Evolutionary conservation across 176 grass and related monocot species (phyloP).

Genomic region (Calamus simplicifolius): DNA sequence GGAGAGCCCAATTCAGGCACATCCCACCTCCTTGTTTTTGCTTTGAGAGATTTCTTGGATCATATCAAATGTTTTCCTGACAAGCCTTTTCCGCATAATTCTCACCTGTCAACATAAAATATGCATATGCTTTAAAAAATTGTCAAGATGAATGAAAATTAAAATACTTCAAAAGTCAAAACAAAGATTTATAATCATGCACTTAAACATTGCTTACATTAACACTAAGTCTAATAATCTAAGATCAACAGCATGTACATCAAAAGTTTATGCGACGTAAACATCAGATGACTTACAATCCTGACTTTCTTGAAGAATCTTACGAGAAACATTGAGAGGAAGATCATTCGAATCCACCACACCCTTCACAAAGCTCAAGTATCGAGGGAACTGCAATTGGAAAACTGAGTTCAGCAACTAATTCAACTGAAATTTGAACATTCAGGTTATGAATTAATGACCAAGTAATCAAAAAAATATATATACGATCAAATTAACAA

Average conservation of each 20-base stretch:
- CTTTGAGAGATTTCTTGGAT: slow-evolving; percentile 77
- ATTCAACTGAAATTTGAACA: neutral
- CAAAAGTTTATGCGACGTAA: no score
- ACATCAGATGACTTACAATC: slow-evolving; percentile 55
- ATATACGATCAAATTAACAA: no score
- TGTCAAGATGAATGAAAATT: no score
- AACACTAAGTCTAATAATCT: no score
- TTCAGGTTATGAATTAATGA: neutral
- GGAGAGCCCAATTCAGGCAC: neutral
- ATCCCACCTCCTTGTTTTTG: slow-evolving; percentile 60
- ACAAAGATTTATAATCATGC: no score
- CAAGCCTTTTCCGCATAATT: slow-evolving; percentile 93
- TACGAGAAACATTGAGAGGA: slow-evolving; percentile 88
- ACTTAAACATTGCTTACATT: no score
- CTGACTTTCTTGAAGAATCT: slow-evolving; percentile 93
- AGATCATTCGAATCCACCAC: slow-evolving; percentile 89
- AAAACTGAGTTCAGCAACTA: slow-evolving; percentile 8
- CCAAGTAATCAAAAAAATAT: neutral
- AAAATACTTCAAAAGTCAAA: no score
- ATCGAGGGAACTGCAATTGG: slow-evolving; percentile 68
- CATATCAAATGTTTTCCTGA: slow-evolving; percentile 97
- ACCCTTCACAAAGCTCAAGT: slow-evolving; percentile 94
- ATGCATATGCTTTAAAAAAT: no score
- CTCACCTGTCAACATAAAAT: slow-evolving; percentile 34
- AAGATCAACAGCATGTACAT: no score